Evolutionary conservation across 169 alveolate genomes (phyloP).

Genomic region (Toxoplasma gondii): DNA sequence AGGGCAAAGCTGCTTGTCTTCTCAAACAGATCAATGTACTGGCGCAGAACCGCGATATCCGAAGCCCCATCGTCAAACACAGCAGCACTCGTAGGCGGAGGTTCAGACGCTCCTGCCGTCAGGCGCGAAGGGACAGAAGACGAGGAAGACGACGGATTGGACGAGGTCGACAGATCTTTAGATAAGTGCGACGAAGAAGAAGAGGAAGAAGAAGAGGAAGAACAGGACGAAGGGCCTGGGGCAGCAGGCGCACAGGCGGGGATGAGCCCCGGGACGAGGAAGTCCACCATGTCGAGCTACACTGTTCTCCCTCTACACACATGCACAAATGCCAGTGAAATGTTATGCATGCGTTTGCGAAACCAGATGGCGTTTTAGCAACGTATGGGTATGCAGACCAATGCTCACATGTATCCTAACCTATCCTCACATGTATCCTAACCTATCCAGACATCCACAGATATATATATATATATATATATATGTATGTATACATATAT

Average conservation of each 20-base stretch:
- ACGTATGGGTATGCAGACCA: too few relatives aligned
- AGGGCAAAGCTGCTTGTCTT: neutral
- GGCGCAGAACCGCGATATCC: neutral
- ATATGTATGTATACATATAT: neutral
- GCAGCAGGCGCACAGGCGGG: neutral
- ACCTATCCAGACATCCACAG: neutral
- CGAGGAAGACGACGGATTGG: neutral
- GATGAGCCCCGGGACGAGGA: neutral
- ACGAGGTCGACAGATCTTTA: neutral
- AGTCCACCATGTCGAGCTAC: neutral
- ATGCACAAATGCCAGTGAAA: neutral
- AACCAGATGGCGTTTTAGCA: too few relatives aligned
- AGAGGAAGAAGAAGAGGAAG: neutral
- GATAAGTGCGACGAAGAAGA: too few relatives aligned
- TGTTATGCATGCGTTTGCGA: too few relatives aligned
- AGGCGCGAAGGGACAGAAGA: neutral
- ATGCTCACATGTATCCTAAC: too few relatives aligned
- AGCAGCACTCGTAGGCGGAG: neutral
- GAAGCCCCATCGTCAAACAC: neutral
- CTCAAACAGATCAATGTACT: constrained; percentile 16
- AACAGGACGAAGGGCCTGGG: neutral
- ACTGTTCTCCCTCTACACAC: neutral
- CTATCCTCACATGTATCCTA: neutral
- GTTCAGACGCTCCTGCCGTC: neutral
- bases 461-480: constrained; percentile 12